Evolutionary conservation across 352 stramenopile genomes (phyloP), one percentile per base, ranked within the genome.

Genomic region (Pythium volutum): DNA sequence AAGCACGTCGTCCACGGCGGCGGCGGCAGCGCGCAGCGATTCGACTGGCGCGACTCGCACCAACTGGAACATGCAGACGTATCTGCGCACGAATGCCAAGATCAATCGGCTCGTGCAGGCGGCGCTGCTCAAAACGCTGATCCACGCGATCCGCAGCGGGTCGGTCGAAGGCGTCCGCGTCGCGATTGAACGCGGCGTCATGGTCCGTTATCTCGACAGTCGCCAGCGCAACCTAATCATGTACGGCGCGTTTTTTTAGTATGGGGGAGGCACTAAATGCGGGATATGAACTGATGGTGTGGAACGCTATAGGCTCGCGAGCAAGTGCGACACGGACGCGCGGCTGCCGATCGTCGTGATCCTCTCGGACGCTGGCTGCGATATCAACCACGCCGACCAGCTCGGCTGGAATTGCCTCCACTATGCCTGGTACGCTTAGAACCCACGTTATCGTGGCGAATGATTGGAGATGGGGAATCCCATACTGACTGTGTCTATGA

Each of bases 351-450:
- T 95, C 52, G 73, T 74, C n/a, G 86, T 95, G 63, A 95, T 95
- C 61, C 69, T 95, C 20, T 75, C 80, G 6, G 86, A 95, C 34
- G 86, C 86, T 22, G 86, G 86, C 6, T 93, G 84, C 49, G 84
- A 92, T 59, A 91, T 95, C 66, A 83, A 95, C 60, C 86, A 95
- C 71, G 77, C 72, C 42, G 86, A 95, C 56, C 78, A 89, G 45
- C 68, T 89, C 33, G 84, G 86, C 27, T 95, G 86, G 86, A 95
- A 71, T 70, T 95, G 86, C 46, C 55, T 95, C 25, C 86, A 95
- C 57, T 91, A 95, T 57, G 86, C 86, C 26, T 95, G 86, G 84
- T 93, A 79, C 23, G 42, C 6, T 18, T 33, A 50, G 1, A 9
- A 29, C 9, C n/a, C n/a, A n/a, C n/a, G n/a, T n/a, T n/a, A n/a